Evolutionary conservation across 2,329 filamentous ascomycete genomes (phyloP), one percentile per base, ranked within the genome.

Genomic region (Boeremia exigua): DNA sequence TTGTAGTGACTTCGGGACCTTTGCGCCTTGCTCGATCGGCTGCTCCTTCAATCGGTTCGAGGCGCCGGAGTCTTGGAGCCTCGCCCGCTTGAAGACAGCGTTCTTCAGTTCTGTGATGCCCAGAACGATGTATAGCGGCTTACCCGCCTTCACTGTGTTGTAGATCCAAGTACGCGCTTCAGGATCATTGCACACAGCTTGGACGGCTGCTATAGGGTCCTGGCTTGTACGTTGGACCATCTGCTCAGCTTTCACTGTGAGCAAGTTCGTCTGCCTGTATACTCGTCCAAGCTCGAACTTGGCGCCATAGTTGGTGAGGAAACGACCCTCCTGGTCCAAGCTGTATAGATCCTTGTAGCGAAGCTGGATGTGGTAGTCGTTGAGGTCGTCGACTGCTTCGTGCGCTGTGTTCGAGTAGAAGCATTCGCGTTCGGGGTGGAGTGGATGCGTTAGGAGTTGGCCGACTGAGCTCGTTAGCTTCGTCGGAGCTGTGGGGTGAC

Each of bases 61-160:
- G 2, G 69, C 72, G 19, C 73, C 73, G 3, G 70, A 66, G 48
- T 75, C 73, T 15, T 68, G 69, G 2, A 75, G 66, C 43, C 68
- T 74, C 17, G 71, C 73, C 19, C 73, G 67, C 62, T 70, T 73
- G 65, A 75, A 75, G 3, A 62, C 59, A 7, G 72, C 73, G 37
- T 74, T 74, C 63, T 75, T 74, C 30, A 75, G 66, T 64, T 75
- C 73, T 7, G 73, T 75, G n/a, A 73, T 48, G 12, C 73, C 73
- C 6, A 75, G 61, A 12, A 75, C 64, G 15, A 75, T 66, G 58
- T 73, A 75, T 29, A 74, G 65, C 4, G 70, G 66, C 54, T 72
- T 66, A 25, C 62, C 65, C 9, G 66, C 64, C 54, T 66, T 63
- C 14, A 67, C 64, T 14, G 68, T 58, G 15, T 69, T 58, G 25